These are phyloP conservation scores for Aureoboletus auriporus DNA, from an alignment of 768 basidiomycete genomes.

Conservation along the genomic window DNA sequence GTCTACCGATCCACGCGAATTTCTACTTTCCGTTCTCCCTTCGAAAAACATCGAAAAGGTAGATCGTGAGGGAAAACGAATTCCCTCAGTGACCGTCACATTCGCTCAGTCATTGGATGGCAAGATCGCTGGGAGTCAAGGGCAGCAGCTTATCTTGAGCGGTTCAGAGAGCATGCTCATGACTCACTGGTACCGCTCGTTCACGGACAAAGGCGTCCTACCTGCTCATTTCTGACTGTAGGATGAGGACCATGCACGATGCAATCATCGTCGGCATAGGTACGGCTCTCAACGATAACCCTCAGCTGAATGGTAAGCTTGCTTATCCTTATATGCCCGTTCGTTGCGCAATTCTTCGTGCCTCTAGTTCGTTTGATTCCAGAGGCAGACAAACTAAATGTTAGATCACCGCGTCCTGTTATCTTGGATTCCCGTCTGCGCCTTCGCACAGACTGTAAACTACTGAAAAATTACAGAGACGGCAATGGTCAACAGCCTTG, in stretches of 20 bases:
- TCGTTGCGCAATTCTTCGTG: background rate
- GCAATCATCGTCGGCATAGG: conserved; percentile 89
- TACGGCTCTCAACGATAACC: conserved; percentile 88
- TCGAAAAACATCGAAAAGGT: conserved; percentile 6
- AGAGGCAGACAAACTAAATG: conserved; percentile 28
- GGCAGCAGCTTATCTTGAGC: conserved; percentile 77
- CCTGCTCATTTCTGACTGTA: conserved; percentile 27
- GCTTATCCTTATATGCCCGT: background rate
- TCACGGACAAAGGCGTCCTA: background rate
- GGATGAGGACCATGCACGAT: conserved; percentile 91
- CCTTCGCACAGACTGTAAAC: conserved; percentile 61
- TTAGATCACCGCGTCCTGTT: conserved; percentile 70
- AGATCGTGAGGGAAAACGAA: conserved; percentile 15
- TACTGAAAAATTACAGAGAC: conserved; percentile 58
- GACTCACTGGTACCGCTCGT: conserved; percentile 76
- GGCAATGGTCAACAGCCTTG: conserved; percentile 68
- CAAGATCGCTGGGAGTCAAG: conserved; percentile 74
- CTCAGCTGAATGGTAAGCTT: conserved; percentile 83
- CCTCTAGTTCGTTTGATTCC: conserved; percentile 55
- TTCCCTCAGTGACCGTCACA: conserved; percentile 73
- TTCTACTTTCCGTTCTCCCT: conserved; percentile 29
- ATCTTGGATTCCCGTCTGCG: conserved; percentile 77
- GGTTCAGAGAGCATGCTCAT: conserved; percentile 85
- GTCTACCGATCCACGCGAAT: conserved; percentile 16
- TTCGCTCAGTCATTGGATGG: conserved; percentile 87